Conservation (phyloP, 495 filamentous ascomycete genomes). For the Pyrenopolyporus hunteri region DNA sequence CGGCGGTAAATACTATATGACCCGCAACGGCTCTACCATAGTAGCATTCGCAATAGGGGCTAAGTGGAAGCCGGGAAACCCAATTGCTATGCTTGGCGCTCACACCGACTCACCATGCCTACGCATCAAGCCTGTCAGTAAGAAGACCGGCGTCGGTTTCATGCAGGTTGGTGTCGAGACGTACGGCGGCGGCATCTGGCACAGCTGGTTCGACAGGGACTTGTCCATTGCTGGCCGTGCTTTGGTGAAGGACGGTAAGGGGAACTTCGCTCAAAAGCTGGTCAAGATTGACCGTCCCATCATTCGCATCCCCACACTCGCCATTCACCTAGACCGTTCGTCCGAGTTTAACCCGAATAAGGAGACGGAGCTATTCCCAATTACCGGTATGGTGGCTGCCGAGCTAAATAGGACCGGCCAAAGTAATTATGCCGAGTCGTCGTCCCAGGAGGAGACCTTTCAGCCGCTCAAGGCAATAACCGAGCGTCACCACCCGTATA, state of each 20-base stretch:
- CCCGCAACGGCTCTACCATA: slow-evolving; percentile 91
- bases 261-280: slow-evolving; percentile 80
- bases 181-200: slow-evolving; percentile 88
- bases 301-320: slow-evolving; percentile 87
- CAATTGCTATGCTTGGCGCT: slow-evolving; percentile 93
- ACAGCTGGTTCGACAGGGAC: slow-evolving; percentile 94
- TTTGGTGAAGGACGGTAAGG: slow-evolving; percentile 76
- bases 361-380: slow-evolving; percentile 93
- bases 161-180: slow-evolving; percentile 95
- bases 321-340: slow-evolving; percentile 89
- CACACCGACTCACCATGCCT: slow-evolving; percentile 95
- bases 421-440: slow-evolving; percentile 40
- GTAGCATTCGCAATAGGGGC: slow-evolving; percentile 93
- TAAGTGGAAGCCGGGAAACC: slow-evolving; percentile 92
- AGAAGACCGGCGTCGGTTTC: slow-evolving; percentile 82
- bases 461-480: slow-evolving; percentile 75
- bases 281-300: slow-evolving; percentile 92
- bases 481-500: slow-evolving; percentile 86
- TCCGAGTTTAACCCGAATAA: slow-evolving; percentile 92
- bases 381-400: slow-evolving; percentile 82
- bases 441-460: slow-evolving; percentile 57
- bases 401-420: slow-evolving; percentile 79
- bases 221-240: slow-evolving; percentile 88
- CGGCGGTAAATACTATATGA: slow-evolving; percentile 95
- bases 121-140: slow-evolving; percentile 91